Conservation (phyloP, 2,329 filamentous ascomycete species). For the Gremmenia infestans region DNA sequence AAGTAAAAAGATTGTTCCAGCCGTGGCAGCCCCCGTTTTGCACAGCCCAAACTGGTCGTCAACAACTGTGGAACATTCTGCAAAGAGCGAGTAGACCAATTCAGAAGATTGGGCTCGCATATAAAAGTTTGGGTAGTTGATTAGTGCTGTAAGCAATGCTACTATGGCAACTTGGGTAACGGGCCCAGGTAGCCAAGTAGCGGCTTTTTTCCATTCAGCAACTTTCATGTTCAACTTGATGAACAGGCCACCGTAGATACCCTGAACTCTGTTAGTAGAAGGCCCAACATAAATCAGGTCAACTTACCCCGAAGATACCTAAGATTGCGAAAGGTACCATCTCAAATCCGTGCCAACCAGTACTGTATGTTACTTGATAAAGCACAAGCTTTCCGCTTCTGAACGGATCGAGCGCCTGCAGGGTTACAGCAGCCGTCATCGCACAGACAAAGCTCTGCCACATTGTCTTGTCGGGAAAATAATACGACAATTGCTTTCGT, state of each 20-base stretch:
- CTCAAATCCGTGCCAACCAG: conserved; percentile 92
- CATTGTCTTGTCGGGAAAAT: conserved; percentile 99
- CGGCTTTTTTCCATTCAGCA: conserved; percentile 70
- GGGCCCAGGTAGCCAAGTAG: conserved; percentile 62
- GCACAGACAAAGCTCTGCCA: conserved; percentile 99
- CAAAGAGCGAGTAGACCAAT: conserved; percentile 85
- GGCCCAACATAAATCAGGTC: background rate
- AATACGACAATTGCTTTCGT: conserved; percentile 81
- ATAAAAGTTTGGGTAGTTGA: conserved; percentile 95
- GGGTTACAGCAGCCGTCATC: conserved; percentile 93
- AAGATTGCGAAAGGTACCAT: conserved; percentile 81
- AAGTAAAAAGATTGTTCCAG: conserved; percentile 76
- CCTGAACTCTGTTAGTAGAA: conserved; percentile 39
- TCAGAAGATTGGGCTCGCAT: conserved; percentile 91
- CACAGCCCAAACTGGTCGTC: conserved; percentile 90
- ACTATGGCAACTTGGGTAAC: conserved; percentile 76
- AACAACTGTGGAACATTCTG: conserved; percentile 76
- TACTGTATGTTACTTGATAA: conserved; percentile 91
- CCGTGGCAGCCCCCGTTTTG: conserved; percentile 77
- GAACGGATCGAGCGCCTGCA: conserved; percentile 92
- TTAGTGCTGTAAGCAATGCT: conserved; percentile 73
- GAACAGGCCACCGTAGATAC: conserved; percentile 91
- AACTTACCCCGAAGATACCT: conserved; percentile 68
- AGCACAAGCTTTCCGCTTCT: conserved; percentile 91
- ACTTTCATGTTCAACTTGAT: conserved; percentile 91